Evolutionary conservation across 345 rosid genomes (phyloP), one percentile per base, ranked within the genome.

Genomic region (Gossypium anomalum): DNA sequence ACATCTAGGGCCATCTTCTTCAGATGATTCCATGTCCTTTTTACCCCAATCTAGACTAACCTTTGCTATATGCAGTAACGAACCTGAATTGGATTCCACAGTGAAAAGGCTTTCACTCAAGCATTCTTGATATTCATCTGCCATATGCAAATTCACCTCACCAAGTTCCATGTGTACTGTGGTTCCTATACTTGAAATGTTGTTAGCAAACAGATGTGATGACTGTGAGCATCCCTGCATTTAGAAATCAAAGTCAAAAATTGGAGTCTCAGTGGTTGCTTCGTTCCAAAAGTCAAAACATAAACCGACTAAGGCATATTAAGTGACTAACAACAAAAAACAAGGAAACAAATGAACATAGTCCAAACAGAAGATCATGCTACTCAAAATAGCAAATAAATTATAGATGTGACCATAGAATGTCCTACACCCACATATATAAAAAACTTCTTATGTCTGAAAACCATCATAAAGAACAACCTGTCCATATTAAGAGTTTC

Each of bases 81-180:
- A 89, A 82, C 98, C 90, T 43, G 92, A 91, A 90, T 95, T 93
- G 53, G 97, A 89, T 83, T 95, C 99, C 76, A 93, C 85, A 27
- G 91, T 87, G 27, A 93, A 93, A 69, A 89, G 92, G 82, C 86
- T 87, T 81, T 86, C 98, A 79, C 86, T 91, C 77, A 88, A 80
- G 87, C 87, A 91, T 85, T 94, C 97, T 81, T 94, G 94, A 82
- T 93, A 93, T 80, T 93, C 99, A 79, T 91, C 98, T 76, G 91
- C 94, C 92, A 87, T 81, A 83, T 93, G 90, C 81, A 95, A 83
- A 88, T 95, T 95, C 57, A 95, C 75, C 75, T 95, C 99, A 78
- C 99, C 98, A 81, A 95, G 93, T 80, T 95, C 99, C 91, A 88
- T 82, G 85, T 95, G 97, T 49, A 90, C 85, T 44, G 90, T 74